Percentiles rank a stretch among this genome's conserved stretches.
Conservation (phyloP, 2,329 filamentous ascomycete species). For the Pseudocercospora pini-densiflorae region DNA sequence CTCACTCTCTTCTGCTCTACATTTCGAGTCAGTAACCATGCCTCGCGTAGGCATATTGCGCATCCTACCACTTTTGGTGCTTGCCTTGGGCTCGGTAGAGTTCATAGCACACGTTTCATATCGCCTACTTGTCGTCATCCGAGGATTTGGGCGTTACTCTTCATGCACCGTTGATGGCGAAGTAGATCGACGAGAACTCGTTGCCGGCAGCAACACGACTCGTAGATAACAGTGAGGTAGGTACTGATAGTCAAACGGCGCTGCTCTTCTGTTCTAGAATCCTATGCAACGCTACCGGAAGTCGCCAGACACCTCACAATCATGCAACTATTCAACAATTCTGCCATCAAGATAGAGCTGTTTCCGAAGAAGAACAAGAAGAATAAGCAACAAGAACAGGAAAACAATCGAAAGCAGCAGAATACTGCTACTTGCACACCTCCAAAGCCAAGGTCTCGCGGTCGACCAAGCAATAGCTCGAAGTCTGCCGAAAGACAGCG, state of each 20-base stretch:
- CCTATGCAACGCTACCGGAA: background rate
- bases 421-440: background rate
- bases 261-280: constrained; percentile 1
- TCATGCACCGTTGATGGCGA: background rate
- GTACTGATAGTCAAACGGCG: constrained; percentile 5
- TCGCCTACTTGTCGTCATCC: constrained; percentile 1
- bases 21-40: constrained; percentile 5
- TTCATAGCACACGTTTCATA: constrained; percentile 8
- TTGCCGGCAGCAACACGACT: constrained; percentile 6
- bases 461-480: background rate
- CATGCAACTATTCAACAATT: constrained; percentile 22
- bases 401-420: background rate
- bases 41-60: background rate
- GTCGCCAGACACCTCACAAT: background rate
- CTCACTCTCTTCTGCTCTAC: background rate
- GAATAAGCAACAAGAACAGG: constrained; percentile 8
- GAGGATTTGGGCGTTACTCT: constrained; percentile 1
- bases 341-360: constrained; percentile 21
- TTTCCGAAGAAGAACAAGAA: constrained; percentile 20
- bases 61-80: background rate
- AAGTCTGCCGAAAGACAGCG: background rate
- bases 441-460: background rate
- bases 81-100: constrained; percentile 4
- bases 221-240: constrained; percentile 8
- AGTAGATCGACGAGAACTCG: constrained; percentile 2